A percentile compares a stretch with the other conserved stretches of the same genome.
Evolutionary conservation across 2,329 filamentous ascomycete genomes (phyloP).

Genomic region (Boeremia exigua): DNA sequence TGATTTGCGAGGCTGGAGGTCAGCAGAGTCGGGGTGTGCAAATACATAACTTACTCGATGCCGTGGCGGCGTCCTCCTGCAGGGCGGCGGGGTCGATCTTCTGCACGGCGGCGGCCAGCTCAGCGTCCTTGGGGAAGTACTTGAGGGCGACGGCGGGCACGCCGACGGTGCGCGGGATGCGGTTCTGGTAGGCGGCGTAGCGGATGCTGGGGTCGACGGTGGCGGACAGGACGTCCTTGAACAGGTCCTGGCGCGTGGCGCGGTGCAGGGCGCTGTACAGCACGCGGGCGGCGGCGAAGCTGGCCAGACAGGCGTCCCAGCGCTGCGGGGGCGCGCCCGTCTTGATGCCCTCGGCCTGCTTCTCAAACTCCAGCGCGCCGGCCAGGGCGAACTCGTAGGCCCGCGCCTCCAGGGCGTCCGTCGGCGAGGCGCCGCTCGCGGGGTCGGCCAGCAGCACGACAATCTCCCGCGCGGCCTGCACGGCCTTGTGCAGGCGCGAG

Average conservation of each 20-base stretch:
- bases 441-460: conserved; percentile 70
- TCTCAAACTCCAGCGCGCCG: conserved; percentile 84
- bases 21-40: too few species aligned
- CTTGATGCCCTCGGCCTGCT: conserved; percentile 62
- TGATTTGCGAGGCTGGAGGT: conserved; percentile 64
- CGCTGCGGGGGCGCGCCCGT: conserved; percentile 52
- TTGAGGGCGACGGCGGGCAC: conserved; percentile 79
- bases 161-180: conserved; percentile 83
- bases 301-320: conserved; percentile 79
- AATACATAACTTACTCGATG: conserved; percentile 51
- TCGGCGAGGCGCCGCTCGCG: conserved; percentile 68
- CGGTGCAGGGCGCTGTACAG: conserved; percentile 80
- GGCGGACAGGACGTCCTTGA: conserved; percentile 83
- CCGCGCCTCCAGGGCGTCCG: conserved; percentile 81
- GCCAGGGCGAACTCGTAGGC: conserved; percentile 80
- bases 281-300: conserved; percentile 77
- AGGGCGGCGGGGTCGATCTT: conserved; percentile 65
- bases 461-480: conserved; percentile 71
- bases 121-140: conserved; percentile 73
- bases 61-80: conserved; percentile 57
- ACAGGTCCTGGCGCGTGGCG: conserved; percentile 73
- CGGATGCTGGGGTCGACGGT: conserved; percentile 93
- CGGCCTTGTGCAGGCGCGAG: conserved; percentile 83
- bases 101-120: conserved; percentile 71
- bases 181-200: conserved; percentile 91